A percentile compares a stretch with the other conserved stretches of the same genome.
Evolutionary conservation across 805 yeast genomes (phyloP).

Genomic region (Kluyveromyces starmeri): DNA sequence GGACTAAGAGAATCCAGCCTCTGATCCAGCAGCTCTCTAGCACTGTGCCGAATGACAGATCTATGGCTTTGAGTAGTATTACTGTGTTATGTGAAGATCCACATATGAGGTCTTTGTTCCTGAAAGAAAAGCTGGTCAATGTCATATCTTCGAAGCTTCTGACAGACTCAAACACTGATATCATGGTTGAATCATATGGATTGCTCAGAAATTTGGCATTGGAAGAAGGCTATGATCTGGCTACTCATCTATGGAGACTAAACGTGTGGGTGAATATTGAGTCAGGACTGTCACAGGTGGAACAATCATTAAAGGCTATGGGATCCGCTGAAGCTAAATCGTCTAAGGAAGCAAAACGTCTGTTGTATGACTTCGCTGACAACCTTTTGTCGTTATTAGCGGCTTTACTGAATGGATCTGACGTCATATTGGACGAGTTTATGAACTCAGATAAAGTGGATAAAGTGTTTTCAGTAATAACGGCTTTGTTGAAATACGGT

Average conservation of each 20-base stretch:
- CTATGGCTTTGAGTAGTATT: constrained; percentile 69
- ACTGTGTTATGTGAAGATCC: constrained; percentile 63
- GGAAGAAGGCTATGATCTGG: constrained; percentile 82
- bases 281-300: constrained; percentile 41
- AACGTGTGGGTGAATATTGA: constrained; percentile 62
- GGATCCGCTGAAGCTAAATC: constrained; percentile 17
- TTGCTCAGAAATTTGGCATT: constrained; percentile 68
- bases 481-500: constrained; percentile 24
- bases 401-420: constrained; percentile 56
- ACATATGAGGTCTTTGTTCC: constrained; percentile 47
- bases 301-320: constrained; percentile 39
- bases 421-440: constrained; percentile 44
- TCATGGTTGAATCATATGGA: constrained; percentile 75
- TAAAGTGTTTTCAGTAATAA: constrained; percentile 20
- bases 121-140: constrained; percentile 65
- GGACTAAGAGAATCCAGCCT: constrained; percentile 55
- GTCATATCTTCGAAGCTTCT: constrained; percentile 55
- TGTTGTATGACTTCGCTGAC: constrained; percentile 61
- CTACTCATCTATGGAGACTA: constrained; percentile 66
- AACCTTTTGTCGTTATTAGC: constrained; percentile 61
- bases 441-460: constrained; percentile 21
- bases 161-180: constrained; percentile 61
- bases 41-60: constrained; percentile 58
- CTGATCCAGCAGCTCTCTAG: constrained; percentile 57
- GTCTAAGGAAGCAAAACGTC: constrained; percentile 35